These are phyloP conservation scores for Phialemonium atrogriseum DNA, from an alignment of 2,329 filamentous ascomycete species.

Conservation along the genomic window DNA sequence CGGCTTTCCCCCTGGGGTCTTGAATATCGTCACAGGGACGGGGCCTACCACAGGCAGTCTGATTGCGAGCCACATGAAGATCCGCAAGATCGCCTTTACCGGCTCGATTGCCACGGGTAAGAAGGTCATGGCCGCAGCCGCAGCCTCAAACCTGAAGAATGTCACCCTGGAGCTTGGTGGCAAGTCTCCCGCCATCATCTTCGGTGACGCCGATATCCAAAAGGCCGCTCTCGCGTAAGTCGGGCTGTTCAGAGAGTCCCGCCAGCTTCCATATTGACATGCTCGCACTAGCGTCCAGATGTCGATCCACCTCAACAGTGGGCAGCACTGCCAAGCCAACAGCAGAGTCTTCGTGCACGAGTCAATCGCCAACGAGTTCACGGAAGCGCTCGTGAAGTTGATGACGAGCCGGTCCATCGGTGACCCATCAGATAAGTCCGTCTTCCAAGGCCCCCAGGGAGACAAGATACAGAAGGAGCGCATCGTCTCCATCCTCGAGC, in stretches of 20 bases:
- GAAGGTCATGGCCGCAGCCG: slow-evolving; percentile 72
- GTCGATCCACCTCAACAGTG: slow-evolving; percentile 58
- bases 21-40: slow-evolving; percentile 71
- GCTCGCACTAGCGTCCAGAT: slow-evolving; percentile 72
- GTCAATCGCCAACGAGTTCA: slow-evolving; percentile 78
- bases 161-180: slow-evolving; percentile 72
- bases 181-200: slow-evolving; percentile 76
- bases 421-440: slow-evolving; percentile 69
- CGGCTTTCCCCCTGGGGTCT: slow-evolving; percentile 69
- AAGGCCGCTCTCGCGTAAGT: no score
- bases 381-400: slow-evolving; percentile 70
- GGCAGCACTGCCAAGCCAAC: slow-evolving; percentile 64
- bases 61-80: slow-evolving; percentile 66
- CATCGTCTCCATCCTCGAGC: slow-evolving; percentile 75
- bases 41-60: slow-evolving; percentile 72
- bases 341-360: slow-evolving; percentile 83
- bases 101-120: slow-evolving; percentile 67
- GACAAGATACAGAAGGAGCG: slow-evolving; percentile 80
- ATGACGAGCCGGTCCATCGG: slow-evolving; percentile 69
- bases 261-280: no score
- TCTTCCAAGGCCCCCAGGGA: slow-evolving; percentile 85
- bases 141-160: slow-evolving; percentile 72
- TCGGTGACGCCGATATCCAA: slow-evolving; percentile 69
- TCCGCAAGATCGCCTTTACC: slow-evolving; percentile 80
- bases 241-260: no score